Conservation (phyloP, 257 asterid genomes). For the Solanum appendiculatum region DNA sequence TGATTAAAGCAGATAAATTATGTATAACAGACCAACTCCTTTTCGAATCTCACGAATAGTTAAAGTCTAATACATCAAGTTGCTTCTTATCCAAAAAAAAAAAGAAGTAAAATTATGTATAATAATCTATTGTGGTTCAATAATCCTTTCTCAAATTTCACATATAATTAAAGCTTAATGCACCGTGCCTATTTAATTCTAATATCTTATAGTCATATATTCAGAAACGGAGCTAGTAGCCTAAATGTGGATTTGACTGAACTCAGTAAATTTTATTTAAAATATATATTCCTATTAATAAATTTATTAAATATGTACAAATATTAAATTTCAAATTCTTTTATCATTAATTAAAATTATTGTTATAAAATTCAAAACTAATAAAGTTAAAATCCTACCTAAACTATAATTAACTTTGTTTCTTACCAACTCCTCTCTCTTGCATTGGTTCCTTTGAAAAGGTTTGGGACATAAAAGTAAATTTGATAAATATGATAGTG, state of each 20-base stretch:
- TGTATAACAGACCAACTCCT: not conserved
- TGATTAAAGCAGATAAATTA: not conserved
- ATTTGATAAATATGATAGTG: constrained; percentile 21
- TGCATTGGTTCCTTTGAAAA: not conserved
- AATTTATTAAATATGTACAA: too few relatives aligned
- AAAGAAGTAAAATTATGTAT: not conserved
- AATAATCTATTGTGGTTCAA: too few relatives aligned
- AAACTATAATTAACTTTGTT: not conserved
- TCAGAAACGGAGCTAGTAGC: too few relatives aligned
- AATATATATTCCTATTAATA: too few relatives aligned
- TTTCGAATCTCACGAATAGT: not conserved
- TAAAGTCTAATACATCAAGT: not conserved
- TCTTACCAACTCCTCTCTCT: not conserved
- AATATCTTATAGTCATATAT: not conserved
- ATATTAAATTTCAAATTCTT: too few relatives aligned
- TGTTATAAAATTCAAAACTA: too few relatives aligned
- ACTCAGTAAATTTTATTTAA: too few relatives aligned
- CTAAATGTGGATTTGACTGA: not conserved
- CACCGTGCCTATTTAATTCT: too few relatives aligned
- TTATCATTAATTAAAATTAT: too few relatives aligned
- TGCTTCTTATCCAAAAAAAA: not conserved
- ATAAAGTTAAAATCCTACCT: too few relatives aligned
- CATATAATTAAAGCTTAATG: not conserved
- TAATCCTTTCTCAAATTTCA: not conserved
- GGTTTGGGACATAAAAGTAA: not conserved